phyloP scores from a whole-genome alignment of 139 green algal genomes.

The Tetradesmus obliquus region DNA sequence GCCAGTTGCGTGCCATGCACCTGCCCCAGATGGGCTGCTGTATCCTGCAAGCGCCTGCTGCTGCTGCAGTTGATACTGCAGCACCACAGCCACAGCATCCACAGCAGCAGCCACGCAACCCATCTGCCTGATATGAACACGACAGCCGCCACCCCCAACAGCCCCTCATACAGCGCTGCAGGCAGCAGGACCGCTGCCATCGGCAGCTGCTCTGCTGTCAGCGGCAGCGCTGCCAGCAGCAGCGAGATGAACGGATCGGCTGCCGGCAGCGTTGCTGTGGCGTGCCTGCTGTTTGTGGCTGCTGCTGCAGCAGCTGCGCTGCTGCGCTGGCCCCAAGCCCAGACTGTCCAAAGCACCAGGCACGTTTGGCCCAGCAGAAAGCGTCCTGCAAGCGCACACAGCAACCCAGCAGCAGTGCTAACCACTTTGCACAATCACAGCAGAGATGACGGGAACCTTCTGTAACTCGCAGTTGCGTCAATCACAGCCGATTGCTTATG shows the following conservation, averaged over 20 bases:
- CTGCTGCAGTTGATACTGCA: conserved; percentile 1
- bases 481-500: too few relatives aligned
- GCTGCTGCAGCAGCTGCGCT: not conserved
- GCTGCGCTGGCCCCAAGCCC: conserved; percentile 1
- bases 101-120: conserved; percentile 4
- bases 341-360: not conserved
- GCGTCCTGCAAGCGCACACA: not conserved
- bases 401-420: not conserved
- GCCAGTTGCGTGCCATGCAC: not conserved
- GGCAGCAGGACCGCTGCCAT: not conserved
- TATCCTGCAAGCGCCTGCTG: not conserved
- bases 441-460: too few relatives aligned
- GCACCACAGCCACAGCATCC: conserved; percentile 7
- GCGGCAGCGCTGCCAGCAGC: not conserved
- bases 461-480: too few relatives aligned
- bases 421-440: not conserved
- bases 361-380: not conserved
- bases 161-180: conserved; percentile 7
- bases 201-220: not conserved
- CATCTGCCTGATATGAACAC: not conserved
- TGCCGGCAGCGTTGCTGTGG: not conserved
- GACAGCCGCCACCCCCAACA: not conserved
- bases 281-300: not conserved
- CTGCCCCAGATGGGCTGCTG: not conserved
- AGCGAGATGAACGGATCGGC: not conserved